Percentiles rank a stretch among this genome's conserved stretches.
Conservation (phyloP, 2,329 filamentous ascomycete genomes). For the Hypoxylon sp. region DNA sequence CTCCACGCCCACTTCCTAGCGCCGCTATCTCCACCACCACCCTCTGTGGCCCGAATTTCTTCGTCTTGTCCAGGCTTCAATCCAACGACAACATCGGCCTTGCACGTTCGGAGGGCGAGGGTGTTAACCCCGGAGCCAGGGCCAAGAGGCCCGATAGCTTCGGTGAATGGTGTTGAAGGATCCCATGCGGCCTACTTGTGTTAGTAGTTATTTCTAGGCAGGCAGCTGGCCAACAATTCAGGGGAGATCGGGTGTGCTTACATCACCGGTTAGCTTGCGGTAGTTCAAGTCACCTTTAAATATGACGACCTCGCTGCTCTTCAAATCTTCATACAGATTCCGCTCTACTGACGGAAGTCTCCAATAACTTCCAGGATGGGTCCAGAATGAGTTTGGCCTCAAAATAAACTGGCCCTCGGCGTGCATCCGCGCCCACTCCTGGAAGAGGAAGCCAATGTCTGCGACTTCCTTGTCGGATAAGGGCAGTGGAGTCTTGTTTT, state of each 20-base stretch:
- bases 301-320: conserved; percentile 86
- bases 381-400: conserved; percentile 93
- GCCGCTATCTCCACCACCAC: conserved; percentile 77
- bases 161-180: conserved; percentile 85
- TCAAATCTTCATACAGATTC: conserved; percentile 80
- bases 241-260: conserved; percentile 60
- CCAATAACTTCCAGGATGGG: conserved; percentile 88
- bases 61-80: conserved; percentile 87
- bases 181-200: conserved; percentile 78
- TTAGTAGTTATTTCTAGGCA: conserved; percentile 16
- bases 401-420: conserved; percentile 86
- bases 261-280: conserved; percentile 90
- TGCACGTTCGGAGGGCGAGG: conserved; percentile 91
- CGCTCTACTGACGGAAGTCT: conserved; percentile 78
- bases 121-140: conserved; percentile 85
- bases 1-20: conserved; percentile 93
- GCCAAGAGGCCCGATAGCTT: conserved; percentile 88
- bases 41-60: conserved; percentile 75
- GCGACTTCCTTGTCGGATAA: conserved; percentile 76
- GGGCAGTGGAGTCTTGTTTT: conserved; percentile 69
- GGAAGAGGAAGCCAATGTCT: conserved; percentile 81
- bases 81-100: conserved; percentile 94
- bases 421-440: conserved; percentile 84
- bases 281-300: conserved; percentile 99
- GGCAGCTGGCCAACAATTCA: neutral